A percentile compares a stretch with the other conserved stretches of the same genome.
Conservation (phyloP, 345 rosid species). For the Camelina laxa region DNA sequence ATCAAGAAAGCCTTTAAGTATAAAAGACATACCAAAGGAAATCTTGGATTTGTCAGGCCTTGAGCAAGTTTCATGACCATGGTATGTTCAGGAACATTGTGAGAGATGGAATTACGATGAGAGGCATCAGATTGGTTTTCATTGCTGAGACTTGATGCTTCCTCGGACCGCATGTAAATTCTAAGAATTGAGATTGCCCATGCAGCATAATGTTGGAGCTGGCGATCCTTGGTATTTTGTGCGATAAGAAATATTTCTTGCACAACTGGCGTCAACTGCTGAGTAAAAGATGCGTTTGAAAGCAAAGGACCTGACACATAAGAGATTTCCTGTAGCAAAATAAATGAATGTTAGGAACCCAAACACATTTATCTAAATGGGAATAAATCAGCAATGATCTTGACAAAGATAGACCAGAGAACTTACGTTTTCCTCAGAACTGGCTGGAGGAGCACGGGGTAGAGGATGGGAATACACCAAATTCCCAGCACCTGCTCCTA, state of each 20-base stretch:
- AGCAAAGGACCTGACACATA: slow-evolving; percentile 61
- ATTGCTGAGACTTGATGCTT: slow-evolving; percentile 42
- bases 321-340: slow-evolving; percentile 65
- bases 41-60: slow-evolving; percentile 62
- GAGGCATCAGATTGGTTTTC: slow-evolving; percentile 42
- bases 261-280: slow-evolving; percentile 59
- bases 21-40: slow-evolving; percentile 50
- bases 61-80: slow-evolving; percentile 68
- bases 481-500: slow-evolving; percentile 87
- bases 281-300: slow-evolving; percentile 60
- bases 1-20: slow-evolving; percentile 17
- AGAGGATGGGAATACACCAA: slow-evolving; percentile 52
- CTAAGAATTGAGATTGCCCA: slow-evolving; percentile 88
- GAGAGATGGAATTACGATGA: slow-evolving; percentile 52
- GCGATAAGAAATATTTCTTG: slow-evolving; percentile 89
- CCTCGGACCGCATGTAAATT: slow-evolving; percentile 64
- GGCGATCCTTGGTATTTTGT: slow-evolving; percentile 71
- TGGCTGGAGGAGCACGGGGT: slow-evolving; percentile 44
- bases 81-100: slow-evolving; percentile 64
- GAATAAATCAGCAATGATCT: slow-evolving; percentile 22
- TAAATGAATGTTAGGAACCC: slow-evolving; percentile 26
- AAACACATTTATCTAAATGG: slow-evolving; percentile 19
- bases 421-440: slow-evolving; percentile 59
- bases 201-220: slow-evolving; percentile 74
- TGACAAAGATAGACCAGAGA: slow-evolving; percentile 10